Conservation (phyloP, 2,329 filamentous ascomycete genomes). For the Aspergillus calidoustus region DNA sequence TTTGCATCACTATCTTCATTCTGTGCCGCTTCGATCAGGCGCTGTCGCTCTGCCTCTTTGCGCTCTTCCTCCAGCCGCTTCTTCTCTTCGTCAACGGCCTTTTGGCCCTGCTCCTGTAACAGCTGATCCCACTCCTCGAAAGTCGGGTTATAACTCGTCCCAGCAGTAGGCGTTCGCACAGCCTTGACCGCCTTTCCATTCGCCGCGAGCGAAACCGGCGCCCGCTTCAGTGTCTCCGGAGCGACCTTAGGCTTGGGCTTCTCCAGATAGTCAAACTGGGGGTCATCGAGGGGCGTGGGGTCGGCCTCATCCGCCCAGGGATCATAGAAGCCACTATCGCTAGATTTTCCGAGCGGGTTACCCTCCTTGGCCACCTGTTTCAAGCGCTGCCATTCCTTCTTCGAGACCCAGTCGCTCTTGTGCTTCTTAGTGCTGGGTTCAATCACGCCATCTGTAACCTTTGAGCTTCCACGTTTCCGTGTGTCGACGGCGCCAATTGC, state of each 20-base stretch:
- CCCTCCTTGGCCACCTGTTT: constrained; percentile 76
- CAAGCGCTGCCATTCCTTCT: constrained; percentile 80
- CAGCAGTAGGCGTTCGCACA: constrained; percentile 77
- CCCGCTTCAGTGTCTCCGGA: constrained; percentile 74
- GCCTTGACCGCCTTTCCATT: constrained; percentile 79
- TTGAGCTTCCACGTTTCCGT: constrained; percentile 74
- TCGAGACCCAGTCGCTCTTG: constrained; percentile 77
- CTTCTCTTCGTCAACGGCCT: constrained; percentile 78
- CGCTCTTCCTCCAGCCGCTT: constrained; percentile 71
- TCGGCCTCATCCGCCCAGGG: constrained; percentile 69
- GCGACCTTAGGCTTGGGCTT: constrained; percentile 69
- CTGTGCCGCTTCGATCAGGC: constrained; percentile 73
- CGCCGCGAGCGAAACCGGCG: constrained; percentile 80
- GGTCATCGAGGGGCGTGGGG: constrained; percentile 50
- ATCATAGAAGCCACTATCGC: constrained; percentile 69
- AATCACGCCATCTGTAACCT: constrained; percentile 73
- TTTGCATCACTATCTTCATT: constrained; percentile 74
- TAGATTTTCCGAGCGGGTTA: constrained; percentile 54
- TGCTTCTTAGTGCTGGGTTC: constrained; percentile 71
- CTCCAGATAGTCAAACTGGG: constrained; percentile 68
- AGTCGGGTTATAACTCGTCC: constrained; percentile 89
- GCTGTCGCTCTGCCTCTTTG: constrained; percentile 68
- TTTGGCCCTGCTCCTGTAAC: constrained; percentile 73
- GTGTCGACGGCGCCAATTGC: constrained; percentile 77
- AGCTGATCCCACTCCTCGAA: constrained; percentile 85